A percentile compares a stretch with the other conserved stretches of the same genome.
These are phyloP conservation scores for Pseudogymnoascus sp. DNA, from an alignment of 2,329 filamentous ascomycete genomes.

Conservation along the genomic window DNA sequence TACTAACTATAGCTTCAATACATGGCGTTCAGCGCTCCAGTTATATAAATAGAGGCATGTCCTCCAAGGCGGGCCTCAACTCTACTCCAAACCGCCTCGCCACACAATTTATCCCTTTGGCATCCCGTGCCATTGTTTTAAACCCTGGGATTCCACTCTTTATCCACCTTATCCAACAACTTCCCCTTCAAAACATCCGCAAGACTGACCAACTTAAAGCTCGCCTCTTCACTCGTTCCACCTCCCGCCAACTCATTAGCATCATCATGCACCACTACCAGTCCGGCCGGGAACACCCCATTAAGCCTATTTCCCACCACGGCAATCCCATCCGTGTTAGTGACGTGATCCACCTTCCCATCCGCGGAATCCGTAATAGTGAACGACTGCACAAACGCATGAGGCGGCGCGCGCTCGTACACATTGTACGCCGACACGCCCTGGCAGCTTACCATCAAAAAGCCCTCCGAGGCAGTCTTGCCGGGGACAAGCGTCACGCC, in stretches of 20 bases:
- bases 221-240: conserved; percentile 38
- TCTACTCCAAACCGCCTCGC: neutral
- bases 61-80: neutral
- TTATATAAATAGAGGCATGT: neutral
- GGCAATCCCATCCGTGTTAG: conserved; percentile 45
- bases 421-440: conserved; percentile 46
- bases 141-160: conserved; percentile 32
- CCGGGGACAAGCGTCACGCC: conserved; percentile 44
- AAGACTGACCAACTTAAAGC: conserved; percentile 42
- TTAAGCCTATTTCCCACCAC: conserved; percentile 25
- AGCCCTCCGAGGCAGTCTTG: conserved; percentile 35
- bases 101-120: neutral
- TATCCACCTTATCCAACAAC: conserved; percentile 31
- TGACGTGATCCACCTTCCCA: conserved; percentile 40
- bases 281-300: conserved; percentile 34
- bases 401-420: conserved; percentile 40
- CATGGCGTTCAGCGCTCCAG: neutral
- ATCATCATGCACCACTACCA: conserved; percentile 47
- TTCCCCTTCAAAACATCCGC: conserved; percentile 22
- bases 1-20: neutral
- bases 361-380: conserved; percentile 36
- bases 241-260: conserved; percentile 41
- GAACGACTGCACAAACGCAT: conserved; percentile 42
- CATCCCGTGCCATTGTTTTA: neutral
- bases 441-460: conserved; percentile 44